phyloP scores from a whole-genome alignment of 192 early-diverging fungal genomes.

The Glomus cerebriforme region DNA sequence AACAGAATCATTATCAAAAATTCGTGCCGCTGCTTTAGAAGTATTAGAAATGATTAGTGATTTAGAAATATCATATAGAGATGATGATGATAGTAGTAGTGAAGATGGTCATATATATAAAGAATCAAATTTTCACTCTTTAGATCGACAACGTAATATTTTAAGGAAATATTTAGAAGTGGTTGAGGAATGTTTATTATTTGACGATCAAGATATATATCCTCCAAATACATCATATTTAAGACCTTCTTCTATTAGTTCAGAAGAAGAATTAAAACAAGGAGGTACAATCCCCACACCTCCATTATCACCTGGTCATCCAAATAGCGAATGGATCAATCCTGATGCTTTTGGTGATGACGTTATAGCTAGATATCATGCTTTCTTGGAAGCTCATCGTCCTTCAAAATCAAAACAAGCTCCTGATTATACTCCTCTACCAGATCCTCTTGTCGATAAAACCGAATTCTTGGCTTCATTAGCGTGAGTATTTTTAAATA shows the following conservation, averaged over 20 bases:
- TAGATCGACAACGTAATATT: conserved; percentile 47
- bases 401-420: conserved; percentile 28
- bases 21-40: conserved; percentile 47
- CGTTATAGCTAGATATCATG: conserved; percentile 49
- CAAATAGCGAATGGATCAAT: conserved; percentile 39
- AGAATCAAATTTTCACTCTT: conserved; percentile 42
- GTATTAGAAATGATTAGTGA: conserved; percentile 53
- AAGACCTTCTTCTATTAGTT: neutral
- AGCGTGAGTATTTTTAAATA: conserved; percentile 37
- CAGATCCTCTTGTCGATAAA: conserved; percentile 40
- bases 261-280: conserved; percentile 7
- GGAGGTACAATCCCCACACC: neutral
- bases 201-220: conserved; percentile 25
- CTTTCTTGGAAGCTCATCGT: conserved; percentile 48
- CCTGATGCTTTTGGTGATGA: conserved; percentile 34
- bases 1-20: conserved; percentile 37
- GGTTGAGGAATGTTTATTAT: conserved; percentile 47
- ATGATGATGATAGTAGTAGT: conserved; percentile 37
- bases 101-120: conserved; percentile 54
- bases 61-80: conserved; percentile 47
- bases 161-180: conserved; percentile 50
- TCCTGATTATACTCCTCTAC: conserved; percentile 20
- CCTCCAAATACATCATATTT: conserved; percentile 24
- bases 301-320: conserved; percentile 8
- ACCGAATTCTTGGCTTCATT: conserved; percentile 50